Base-by-base conservation (phyloP, 495 filamentous ascomycete genomes). In the Annulohypoxylon stygium region DNA sequence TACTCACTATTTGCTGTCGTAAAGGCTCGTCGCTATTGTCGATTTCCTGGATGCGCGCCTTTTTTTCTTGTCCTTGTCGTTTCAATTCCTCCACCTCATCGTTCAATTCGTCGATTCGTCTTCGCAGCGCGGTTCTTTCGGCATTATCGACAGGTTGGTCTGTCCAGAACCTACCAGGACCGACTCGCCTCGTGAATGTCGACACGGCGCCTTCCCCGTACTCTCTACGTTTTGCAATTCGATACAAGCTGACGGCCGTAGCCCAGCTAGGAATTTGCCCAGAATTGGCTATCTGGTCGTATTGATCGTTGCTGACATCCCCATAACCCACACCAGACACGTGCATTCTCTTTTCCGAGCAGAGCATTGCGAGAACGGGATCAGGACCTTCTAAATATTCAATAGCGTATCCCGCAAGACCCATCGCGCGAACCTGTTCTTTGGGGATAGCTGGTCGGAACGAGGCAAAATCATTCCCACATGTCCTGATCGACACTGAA, bases 331-430 rank as follows among this genome's bases (percentile, higher is more conserved):
- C 84, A 0, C 87, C 91, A 0, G 91, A 91, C n/a, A 82, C 79
- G 71, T 97, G 88, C 2, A 98, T 70, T 23, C 79, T 83, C 20
- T 83, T 84, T 59, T 92, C 90, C 25, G 86, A 85, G 75, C 93
- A 97, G 34, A 99, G 86, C 91, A 97, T 94, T 23, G 93, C 89
- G 33, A 98, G 81, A 2, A 99, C 93, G 3, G 93, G 89, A 14
- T 92, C 92, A 1, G 96, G 96, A 0, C 94, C 96, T 25, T 88
- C 85, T 10, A 99, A 76, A 62, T 84, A 93, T 72, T 98, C 91
- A 3, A 91, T 83, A 4, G 92, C 89, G 85, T 91, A 97, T 9
- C 89, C 89, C 64, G 96, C 91, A 57, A 98, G 90, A 1, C 94
- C 95, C 55, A 89, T 82, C 3, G 69, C 60, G 33, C 74, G 75